Evolutionary conservation across 2,329 filamentous ascomycete species (phyloP), one percentile per base, ranked within the genome.

Genomic region (Geoglossum cookeanum): DNA sequence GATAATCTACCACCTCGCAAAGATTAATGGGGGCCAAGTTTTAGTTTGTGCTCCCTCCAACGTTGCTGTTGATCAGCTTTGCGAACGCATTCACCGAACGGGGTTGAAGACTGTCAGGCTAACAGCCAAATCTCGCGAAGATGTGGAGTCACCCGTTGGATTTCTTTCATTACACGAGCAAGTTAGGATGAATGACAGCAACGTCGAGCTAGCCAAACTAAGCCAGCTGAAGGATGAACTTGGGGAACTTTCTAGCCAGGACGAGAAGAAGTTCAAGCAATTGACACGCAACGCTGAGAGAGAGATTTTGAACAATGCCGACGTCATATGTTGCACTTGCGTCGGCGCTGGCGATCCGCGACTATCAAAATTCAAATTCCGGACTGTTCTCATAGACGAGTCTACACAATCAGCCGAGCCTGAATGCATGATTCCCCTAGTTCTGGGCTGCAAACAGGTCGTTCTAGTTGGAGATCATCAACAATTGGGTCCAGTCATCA

Each of bases 391-490:
- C 45, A 97, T 98, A 63, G 92, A 98, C 66, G 92, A 98, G 71
- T 97, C 91, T 48, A 98, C 92, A 0, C 92, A 98, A 67, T 96
- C 92, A 15, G 92, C 92, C 2, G 92, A 98, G 69, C 92, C 92
- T 0, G 92, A 98, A 70, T 98, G 92, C 70, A 94, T 98, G 88
- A 98, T 98, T 64, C 92, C 92, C 17, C 75, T 98, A 45, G 91
- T 98, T 35, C 78, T 98, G 27, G 92, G 92, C 55, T 98, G 92
- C 76, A 98, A 98, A 74, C 92, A 98, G 70, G 89, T 96, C 55
- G 92, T 98, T n/a, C 79, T 98, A 39, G 92, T 98, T 47, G 92
- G 92, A 67, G 92, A 98, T 67, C 92, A 98, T 71, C 94, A 97
- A 70, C 92, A 98, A 69, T 80, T 98, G 62, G 92, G 92, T 0